Percentiles rank a stretch among this genome's conserved stretches.
Conservation (phyloP, 2,329 filamentous ascomycete genomes). For the Zasmidium citrigriseum region DNA sequence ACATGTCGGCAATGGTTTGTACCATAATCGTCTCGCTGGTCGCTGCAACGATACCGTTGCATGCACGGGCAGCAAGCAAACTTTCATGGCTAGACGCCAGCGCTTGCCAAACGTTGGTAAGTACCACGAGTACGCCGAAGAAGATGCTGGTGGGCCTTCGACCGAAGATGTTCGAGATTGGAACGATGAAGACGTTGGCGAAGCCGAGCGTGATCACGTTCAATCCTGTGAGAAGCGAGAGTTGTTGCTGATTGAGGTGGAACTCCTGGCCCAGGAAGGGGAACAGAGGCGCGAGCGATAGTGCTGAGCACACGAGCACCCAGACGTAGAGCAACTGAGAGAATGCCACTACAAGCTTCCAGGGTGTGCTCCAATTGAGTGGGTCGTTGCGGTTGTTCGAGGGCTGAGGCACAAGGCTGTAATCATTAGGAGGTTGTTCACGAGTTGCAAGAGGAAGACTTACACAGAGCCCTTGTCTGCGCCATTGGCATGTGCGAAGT, state of each 20-base stretch:
- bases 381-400: constrained; percentile 28
- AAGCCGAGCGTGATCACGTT: constrained; percentile 48
- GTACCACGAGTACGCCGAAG: constrained; percentile 42
- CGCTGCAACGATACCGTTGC: constrained; percentile 46
- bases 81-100: constrained; percentile 44
- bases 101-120: constrained; percentile 48
- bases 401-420: constrained; percentile 31
- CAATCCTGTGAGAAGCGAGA: constrained; percentile 44
- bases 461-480: constrained; percentile 29
- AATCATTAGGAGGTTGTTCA: not conserved
- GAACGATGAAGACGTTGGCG: constrained; percentile 48
- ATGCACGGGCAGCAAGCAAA: constrained; percentile 44
- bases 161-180: constrained; percentile 47
- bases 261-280: constrained; percentile 44
- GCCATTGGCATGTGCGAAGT: constrained; percentile 30
- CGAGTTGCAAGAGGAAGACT: constrained; percentile 3
- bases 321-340: constrained; percentile 45
- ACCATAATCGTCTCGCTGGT: constrained; percentile 47
- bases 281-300: constrained; percentile 48
- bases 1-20: constrained; percentile 48
- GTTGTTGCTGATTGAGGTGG: constrained; percentile 42
- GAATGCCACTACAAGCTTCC: constrained; percentile 38
- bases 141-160: constrained; percentile 42
- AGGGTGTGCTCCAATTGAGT: constrained; percentile 30
- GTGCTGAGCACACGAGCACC: constrained; percentile 44